Base-by-base conservation (phyloP, 2,329 filamentous ascomycete genomes). In the Myriosclerotinia duriaeana region DNA sequence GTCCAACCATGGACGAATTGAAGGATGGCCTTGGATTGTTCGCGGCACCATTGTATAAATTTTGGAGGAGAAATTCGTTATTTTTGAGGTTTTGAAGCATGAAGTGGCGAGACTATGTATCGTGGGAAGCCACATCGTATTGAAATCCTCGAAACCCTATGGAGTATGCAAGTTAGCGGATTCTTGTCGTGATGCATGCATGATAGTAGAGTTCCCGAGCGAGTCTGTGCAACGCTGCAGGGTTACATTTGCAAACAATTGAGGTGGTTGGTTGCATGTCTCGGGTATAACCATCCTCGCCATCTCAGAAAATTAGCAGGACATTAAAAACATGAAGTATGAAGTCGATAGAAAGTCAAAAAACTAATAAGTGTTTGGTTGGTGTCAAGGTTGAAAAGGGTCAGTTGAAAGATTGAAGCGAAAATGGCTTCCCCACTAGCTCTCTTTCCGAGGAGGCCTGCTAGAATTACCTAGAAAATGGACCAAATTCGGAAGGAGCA, bases 191-290 rank as follows among this genome's bases (percentile, higher is more conserved):
- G 44, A 61, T 61, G 44, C 22, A 60, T 48, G 56, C 30, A 50
- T 22, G 44, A 38, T 48, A 15, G 44, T 38, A 12, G 34, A 36
- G 58, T 61, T 61, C 46, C 44, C 44, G 58, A 61, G 58, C 52
- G 38, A 56, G 61, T 42, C 52, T 46, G 52, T 64, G 61, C 61
- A 58, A 64, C 38, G 26, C 38, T 55, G 50, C 61, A 58, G 52
- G 61, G 61, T 40, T 58, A 56, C 61, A 44, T 54, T 38, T 26
- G 52, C 40, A 38, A 58, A 44, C 38, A 64, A 60, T 46, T 42
- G 36, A 42, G 38, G 61, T 58, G 61, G 40, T 52, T 58, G 20
- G 34, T 36, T 64, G 52, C 61, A 64, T 64, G 61, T 64, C 40
- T 64, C 61, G 50, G 38, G 17, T 36, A 64, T 22, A 26, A 56